Base-by-base conservation (phyloP, 257 asterid genomes). In the Perilla frutescens region DNA sequence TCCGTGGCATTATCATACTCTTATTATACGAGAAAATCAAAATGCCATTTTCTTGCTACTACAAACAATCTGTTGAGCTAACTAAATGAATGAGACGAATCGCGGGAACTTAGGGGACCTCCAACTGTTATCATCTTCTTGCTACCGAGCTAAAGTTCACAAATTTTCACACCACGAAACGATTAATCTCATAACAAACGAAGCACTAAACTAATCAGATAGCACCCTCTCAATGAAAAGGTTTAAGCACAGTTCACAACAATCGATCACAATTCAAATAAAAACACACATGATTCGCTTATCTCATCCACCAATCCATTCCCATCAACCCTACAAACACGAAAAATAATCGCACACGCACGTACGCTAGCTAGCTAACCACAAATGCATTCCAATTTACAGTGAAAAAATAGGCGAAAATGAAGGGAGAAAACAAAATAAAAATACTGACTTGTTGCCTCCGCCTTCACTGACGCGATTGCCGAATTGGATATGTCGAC, bases 401-500 rank as follows among this genome's bases (percentile, higher is more conserved):
- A 31, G 8, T 11, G 7, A 9, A 54, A n/a, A 3, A n/a, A 61
- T 12, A 50, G 8, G 56, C 65, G 7, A 1, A 5, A 59, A 5
- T 53, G 20, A 53, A 20, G 1, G 4, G 0, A 48, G 29, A 44
- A 8, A 67, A 39, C 10, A 60, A 3, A 48, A 20, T 26, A 58
- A 10, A 64, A 64, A 36, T 65, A 83, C 92, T 31, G 36, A 93
- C 97, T 86, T 93, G 90, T 93, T 91, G 32, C 98, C 98, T 10
- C 98, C 98, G 56, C 83, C 87, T 66, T 93, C 96, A 65, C 98
- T 91, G 76, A 91, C 96, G 51, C 81, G 87, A 76, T 91, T 91
- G 60, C 98, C 97, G 71, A 81, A 93, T 80, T 87, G 97, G 80
- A 93, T 93, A 66, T 93, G 98, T 12, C 96, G 89, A 54, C 96